Evolutionary conservation across 2,329 filamentous ascomycete genomes (phyloP), one percentile per base, ranked within the genome.

Genomic region (Diplodia intermedia): DNA sequence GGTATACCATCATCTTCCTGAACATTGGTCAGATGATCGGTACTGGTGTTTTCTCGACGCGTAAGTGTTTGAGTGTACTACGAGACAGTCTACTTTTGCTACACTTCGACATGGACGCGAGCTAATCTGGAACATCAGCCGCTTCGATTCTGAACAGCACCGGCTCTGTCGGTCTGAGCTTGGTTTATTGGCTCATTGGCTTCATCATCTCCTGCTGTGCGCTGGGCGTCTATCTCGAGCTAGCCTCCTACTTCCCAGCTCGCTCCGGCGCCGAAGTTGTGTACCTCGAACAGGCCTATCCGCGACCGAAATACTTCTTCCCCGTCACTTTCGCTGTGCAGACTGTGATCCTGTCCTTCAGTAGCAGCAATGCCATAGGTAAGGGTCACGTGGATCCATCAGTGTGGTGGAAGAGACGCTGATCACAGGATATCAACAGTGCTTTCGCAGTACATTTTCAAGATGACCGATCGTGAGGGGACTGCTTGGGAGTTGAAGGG

Each of bases 211-310:
- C 88, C 0, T 74, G 82, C 0, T 82, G 85, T 2, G 84, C 84
- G 1, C 82, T 90, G 3, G 79, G 82, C 0, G 84, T 89, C 0
- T 90, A 90, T 68, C 84, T 90, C 9, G 89, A 91, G 72, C 85
- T 86, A 15, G 84, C 88, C 0, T 82, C 86, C 0, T 90, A 88
- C 70, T 91, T 91, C 69, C 88, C 89, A 0, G 90, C 86, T 72
- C 85, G 89, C 8, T 89, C 86, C 1, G 89, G 89, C 0, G 84
- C 85, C 0, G 88, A 91, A 72, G 88, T 89, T 0, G 89, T 89
- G 0, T 91, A 90, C 71, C 82, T 91, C 0, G 89, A 91, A 71
- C 89, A 91, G 72, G 86, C 88, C 0, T 91, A 85, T 70, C 88
- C 88, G 0, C 82, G 87, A 1, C 89, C 89, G 0, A 85, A 82